phyloP scores from a whole-genome alignment of 1,284 basidiomycete species.

The Trichosporon coremiiforme region DNA sequence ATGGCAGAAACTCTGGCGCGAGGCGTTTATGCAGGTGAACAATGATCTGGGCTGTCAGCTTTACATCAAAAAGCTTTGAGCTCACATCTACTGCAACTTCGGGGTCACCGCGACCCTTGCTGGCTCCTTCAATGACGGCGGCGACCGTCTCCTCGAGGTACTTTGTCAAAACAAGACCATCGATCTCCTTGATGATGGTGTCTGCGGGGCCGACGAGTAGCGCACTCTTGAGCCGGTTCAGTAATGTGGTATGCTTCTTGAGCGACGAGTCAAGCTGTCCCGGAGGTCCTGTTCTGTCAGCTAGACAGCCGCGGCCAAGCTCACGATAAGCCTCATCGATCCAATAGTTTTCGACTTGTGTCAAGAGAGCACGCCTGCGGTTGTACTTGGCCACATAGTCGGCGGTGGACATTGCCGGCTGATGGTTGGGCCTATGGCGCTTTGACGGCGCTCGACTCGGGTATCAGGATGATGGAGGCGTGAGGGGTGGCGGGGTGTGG shows the following conservation, averaged over 20 bases:
- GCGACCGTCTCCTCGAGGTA: slow-evolving; percentile 93
- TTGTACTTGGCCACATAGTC: slow-evolving; percentile 54
- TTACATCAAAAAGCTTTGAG: neutral
- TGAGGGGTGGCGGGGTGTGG: neutral
- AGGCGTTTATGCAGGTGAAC: slow-evolving; percentile 88
- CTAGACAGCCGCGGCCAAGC: slow-evolving; percentile 25
- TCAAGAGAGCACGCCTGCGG: slow-evolving; percentile 40
- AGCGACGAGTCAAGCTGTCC: slow-evolving; percentile 78
- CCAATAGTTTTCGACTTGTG: slow-evolving; percentile 53
- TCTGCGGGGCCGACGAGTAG: slow-evolving; percentile 60
- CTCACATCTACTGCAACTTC: slow-evolving; percentile 88
- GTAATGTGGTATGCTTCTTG: slow-evolving; percentile 88
- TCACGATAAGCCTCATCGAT: slow-evolving; percentile 52
- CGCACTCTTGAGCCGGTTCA: slow-evolving; percentile 72
- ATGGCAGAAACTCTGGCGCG: slow-evolving; percentile 72
- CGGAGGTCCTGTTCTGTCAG: slow-evolving; percentile 44
- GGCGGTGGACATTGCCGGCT: slow-evolving; percentile 40
- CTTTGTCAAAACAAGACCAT: slow-evolving; percentile 85
- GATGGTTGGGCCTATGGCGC: neutral
- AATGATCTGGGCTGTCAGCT: slow-evolving; percentile 65
- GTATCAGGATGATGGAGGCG: neutral
- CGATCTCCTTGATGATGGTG: slow-evolving; percentile 86
- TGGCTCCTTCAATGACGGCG: slow-evolving; percentile 81
- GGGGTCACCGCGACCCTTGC: slow-evolving; percentile 79
- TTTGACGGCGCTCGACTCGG: neutral